Percentiles rank a stretch among this genome's conserved stretches.
Conservation (phyloP, 129 eudicot genomes). For the carrot (Daucus carota) region DNA sequence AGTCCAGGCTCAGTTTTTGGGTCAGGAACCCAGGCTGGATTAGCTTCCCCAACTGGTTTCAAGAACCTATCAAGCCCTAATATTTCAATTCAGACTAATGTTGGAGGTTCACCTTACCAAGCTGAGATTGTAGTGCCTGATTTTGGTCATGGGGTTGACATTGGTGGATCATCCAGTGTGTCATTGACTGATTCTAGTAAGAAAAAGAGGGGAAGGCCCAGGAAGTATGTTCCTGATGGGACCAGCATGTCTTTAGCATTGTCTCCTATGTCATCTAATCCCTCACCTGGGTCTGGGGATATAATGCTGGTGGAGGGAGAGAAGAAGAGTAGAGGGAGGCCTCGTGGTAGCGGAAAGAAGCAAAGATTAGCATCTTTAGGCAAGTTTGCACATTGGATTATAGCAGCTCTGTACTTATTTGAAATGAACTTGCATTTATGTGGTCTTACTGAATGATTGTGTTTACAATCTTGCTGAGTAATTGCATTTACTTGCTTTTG, state of each 20-base stretch:
- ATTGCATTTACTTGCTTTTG: background rate
- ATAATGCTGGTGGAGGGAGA: constrained; percentile 28
- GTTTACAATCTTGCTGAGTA: constrained; percentile 1
- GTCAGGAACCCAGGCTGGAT: constrained; percentile 30
- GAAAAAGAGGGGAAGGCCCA: constrained; percentile 93
- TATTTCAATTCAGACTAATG: constrained; percentile 43
- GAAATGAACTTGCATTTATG: background rate
- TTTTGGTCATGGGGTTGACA: constrained; percentile 40
- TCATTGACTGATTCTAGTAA: constrained; percentile 39
- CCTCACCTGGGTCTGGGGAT: constrained; percentile 37
- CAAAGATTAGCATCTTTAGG: constrained; percentile 79
- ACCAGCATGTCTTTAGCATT: constrained; percentile 48
- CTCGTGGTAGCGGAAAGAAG: constrained; percentile 89
- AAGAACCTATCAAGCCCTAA: constrained; percentile 42
- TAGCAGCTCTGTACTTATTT: background rate
- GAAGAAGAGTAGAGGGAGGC: constrained; percentile 59
- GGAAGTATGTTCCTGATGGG: constrained; percentile 86
- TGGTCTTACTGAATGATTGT: background rate
- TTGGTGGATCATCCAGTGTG: constrained; percentile 21
- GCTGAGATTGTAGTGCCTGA: constrained; percentile 40
- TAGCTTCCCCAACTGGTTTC: constrained; percentile 44
- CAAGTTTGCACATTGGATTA: constrained; percentile 16
- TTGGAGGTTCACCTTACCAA: constrained; percentile 50
- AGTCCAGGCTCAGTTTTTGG: constrained; percentile 15
- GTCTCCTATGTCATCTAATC: constrained; percentile 37